These are phyloP conservation scores for Trichocomaceae sp. DNA, from an alignment of 2,329 filamentous ascomycete species.

Conservation along the genomic window DNA sequence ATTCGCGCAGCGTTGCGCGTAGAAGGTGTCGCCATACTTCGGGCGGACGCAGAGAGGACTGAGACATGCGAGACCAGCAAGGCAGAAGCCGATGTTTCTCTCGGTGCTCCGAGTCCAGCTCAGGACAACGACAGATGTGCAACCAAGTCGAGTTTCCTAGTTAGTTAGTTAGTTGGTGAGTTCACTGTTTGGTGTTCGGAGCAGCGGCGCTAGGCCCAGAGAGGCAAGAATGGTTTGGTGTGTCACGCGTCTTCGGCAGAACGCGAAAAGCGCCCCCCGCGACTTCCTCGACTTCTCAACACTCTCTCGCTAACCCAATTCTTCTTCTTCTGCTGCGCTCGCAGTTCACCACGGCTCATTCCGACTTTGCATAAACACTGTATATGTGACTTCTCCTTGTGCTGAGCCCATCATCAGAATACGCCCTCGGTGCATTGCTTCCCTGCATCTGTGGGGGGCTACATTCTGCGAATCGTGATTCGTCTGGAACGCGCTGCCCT, in stretches of 20 bases:
- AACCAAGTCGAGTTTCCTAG: neutral
- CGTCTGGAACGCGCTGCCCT: constrained; percentile 1
- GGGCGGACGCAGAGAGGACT: constrained; percentile 21
- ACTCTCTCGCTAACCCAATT: constrained; percentile 4
- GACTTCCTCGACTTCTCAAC: constrained; percentile 15
- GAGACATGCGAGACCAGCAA: constrained; percentile 12
- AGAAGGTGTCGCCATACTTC: constrained; percentile 42
- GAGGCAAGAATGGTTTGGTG: constrained; percentile 17
- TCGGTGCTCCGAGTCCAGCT: neutral
- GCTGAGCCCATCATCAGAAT: neutral
- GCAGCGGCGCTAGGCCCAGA: constrained; percentile 21
- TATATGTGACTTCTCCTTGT: neutral
- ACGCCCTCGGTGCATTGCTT: constrained; percentile 7
- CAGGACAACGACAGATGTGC: neutral
- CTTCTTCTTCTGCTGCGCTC: neutral
- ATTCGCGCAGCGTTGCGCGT: constrained; percentile 53
- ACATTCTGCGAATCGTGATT: constrained; percentile 14
- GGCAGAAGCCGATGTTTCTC: neutral
- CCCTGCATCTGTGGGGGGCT: constrained; percentile 9
- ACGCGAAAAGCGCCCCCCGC: constrained; percentile 17
- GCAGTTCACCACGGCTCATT: neutral
- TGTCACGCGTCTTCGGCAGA: constrained; percentile 9
- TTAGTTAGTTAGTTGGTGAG: no score
- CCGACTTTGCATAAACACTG: neutral
- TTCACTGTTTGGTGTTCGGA: no score